phyloP scores from a whole-genome alignment of 2,329 filamentous ascomycete species.

The Hypoxylon sp. region DNA sequence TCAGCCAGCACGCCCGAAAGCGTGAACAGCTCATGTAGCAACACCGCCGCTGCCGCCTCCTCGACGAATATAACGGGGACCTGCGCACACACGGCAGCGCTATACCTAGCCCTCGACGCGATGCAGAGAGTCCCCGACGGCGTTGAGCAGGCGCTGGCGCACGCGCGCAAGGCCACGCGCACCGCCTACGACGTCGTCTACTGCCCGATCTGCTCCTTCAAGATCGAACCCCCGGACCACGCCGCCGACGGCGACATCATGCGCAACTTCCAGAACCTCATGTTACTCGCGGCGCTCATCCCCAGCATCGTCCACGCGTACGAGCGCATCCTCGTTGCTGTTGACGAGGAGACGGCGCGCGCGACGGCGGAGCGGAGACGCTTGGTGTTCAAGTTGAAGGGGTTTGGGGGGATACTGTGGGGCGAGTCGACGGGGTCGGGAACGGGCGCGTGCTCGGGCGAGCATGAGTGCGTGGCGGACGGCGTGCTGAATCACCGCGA shows the following conservation, averaged over 20 bases:
- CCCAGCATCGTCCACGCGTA: slow-evolving; percentile 73
- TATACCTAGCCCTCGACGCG: slow-evolving; percentile 67
- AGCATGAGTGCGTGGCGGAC: slow-evolving; percentile 48
- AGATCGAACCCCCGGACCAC: slow-evolving; percentile 52
- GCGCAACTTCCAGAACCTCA: slow-evolving; percentile 70
- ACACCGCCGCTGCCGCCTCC: background rate
- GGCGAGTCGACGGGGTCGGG: slow-evolving; percentile 53
- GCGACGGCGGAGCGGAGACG: slow-evolving; percentile 61
- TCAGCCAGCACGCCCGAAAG: slow-evolving; percentile 50
- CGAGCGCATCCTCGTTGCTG: slow-evolving; percentile 66
- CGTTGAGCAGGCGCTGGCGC: slow-evolving; percentile 63
- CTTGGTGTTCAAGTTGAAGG: slow-evolving; percentile 62
- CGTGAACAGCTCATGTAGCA: slow-evolving; percentile 23
- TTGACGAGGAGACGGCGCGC: slow-evolving; percentile 66
- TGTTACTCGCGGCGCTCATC: slow-evolving; percentile 71
- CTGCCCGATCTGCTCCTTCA: slow-evolving; percentile 65
- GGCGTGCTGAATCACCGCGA: slow-evolving; percentile 59
- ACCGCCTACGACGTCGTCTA: slow-evolving; percentile 67
- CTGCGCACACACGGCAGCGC: slow-evolving; percentile 65
- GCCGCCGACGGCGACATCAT: slow-evolving; percentile 58
- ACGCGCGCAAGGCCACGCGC: slow-evolving; percentile 64
- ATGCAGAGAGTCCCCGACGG: slow-evolving; percentile 64
- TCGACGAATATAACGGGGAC: slow-evolving; percentile 4
- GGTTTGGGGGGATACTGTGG: slow-evolving; percentile 64
- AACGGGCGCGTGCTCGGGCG: too few relatives aligned